Conservation (phyloP, 2,329 filamentous ascomycete species). For the Zymoseptoria passerinii region DNA sequence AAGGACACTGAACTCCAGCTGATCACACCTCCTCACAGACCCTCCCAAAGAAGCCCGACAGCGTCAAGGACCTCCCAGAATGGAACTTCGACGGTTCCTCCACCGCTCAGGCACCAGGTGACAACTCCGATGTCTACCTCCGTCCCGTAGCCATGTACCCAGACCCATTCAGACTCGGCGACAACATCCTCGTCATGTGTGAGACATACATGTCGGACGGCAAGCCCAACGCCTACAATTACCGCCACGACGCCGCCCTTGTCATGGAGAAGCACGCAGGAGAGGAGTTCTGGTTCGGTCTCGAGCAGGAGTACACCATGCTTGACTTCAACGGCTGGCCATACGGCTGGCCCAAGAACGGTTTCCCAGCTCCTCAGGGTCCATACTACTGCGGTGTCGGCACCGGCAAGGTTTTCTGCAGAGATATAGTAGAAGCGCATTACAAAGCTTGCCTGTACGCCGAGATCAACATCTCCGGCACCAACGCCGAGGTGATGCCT, state of each 20-base stretch:
- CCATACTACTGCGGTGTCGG: constrained; percentile 98
- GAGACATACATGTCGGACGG: constrained; percentile 94
- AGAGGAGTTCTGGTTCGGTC: constrained; percentile 91
- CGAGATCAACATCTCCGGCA: constrained; percentile 88
- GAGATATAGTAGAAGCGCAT: constrained; percentile 94
- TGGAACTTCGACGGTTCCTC: constrained; percentile 87
- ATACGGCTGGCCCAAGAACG: constrained; percentile 82
- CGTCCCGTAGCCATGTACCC: constrained; percentile 82
- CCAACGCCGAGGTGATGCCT: constrained; percentile 98
- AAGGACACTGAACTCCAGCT: neutral
- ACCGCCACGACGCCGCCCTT: constrained; percentile 81
- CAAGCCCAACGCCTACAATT: constrained; percentile 97
- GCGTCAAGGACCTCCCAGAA: constrained; percentile 60
- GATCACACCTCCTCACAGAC: constrained; percentile 42
- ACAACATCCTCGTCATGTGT: constrained; percentile 89
- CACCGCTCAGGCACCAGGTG: constrained; percentile 81
- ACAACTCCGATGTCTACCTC: constrained; percentile 97
- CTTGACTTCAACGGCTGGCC: constrained; percentile 80
- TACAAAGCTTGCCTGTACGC: constrained; percentile 86
- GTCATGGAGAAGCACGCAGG: constrained; percentile 80
- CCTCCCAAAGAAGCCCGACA: constrained; percentile 49
- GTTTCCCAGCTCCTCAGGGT: constrained; percentile 85
- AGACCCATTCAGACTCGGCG: constrained; percentile 79
- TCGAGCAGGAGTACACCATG: constrained; percentile 96
- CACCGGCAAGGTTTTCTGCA: constrained; percentile 92